Conservation (phyloP, 2,329 filamentous ascomycete species). For the Colletotrichum melonis region DNA sequence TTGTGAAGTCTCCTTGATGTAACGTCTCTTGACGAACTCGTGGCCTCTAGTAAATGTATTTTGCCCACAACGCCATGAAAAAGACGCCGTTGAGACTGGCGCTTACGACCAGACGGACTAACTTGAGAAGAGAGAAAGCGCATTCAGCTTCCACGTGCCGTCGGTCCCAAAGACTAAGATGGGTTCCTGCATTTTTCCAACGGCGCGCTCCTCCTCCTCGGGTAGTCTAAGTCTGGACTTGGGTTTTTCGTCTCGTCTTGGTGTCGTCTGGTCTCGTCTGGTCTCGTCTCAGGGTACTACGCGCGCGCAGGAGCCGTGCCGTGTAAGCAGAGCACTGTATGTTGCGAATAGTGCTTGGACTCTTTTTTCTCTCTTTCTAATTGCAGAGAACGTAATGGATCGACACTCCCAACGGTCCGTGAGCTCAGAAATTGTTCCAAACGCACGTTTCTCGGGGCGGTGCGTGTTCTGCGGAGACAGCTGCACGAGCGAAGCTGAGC, state of each 20-base stretch:
- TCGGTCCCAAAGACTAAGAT: not conserved
- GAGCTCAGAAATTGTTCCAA: not conserved
- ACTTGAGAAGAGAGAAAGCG: not conserved
- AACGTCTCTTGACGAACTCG: not conserved
- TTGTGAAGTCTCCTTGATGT: not conserved
- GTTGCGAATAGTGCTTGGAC: too few species aligned
- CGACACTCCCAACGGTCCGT: not conserved
- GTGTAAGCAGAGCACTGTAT: not conserved
- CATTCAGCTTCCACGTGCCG: constrained; percentile 1
- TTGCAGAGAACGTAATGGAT: not conserved
- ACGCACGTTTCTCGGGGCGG: not conserved
- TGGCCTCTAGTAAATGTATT: not conserved
- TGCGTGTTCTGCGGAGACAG: not conserved
- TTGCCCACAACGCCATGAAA: not conserved
- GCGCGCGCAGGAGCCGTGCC: not conserved
- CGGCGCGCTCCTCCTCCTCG: not conserved
- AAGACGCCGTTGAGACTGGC: not conserved
- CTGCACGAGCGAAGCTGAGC: not conserved
- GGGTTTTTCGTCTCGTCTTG: not conserved
- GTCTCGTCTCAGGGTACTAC: not conserved
- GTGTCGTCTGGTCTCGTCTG: not conserved
- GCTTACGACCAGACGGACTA: not conserved
- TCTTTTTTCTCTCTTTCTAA: too few species aligned
- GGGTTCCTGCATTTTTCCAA: constrained; percentile 2
- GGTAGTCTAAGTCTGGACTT: constrained; percentile 2